Percentiles rank a stretch among this genome's conserved stretches.
Evolutionary conservation across 1,284 basidiomycete species (phyloP).

Genomic region (Trametes polyzona): DNA sequence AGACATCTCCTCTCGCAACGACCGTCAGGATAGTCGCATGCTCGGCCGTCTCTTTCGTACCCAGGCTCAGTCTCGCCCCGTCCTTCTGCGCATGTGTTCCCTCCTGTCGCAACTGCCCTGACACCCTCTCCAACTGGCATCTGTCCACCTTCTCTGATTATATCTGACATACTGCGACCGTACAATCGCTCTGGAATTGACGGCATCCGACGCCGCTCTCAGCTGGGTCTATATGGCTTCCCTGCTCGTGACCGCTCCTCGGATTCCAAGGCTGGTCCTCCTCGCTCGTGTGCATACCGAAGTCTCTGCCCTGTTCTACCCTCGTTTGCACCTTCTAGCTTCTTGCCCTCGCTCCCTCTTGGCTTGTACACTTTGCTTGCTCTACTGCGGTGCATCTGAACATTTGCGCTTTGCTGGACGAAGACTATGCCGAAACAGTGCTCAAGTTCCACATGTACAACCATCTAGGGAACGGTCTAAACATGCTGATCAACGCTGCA

Average conservation of each 20-base stretch:
- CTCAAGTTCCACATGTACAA: constrained; percentile 5
- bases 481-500: constrained; percentile 20
- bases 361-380: not conserved
- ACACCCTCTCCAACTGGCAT: constrained; percentile 1
- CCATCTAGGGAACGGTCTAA: constrained; percentile 16
- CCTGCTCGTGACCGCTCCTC: not conserved
- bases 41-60: not conserved
- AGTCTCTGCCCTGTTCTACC: not conserved
- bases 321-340: too few species aligned
- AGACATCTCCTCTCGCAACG: not conserved
- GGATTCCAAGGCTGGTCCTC: constrained; percentile 14
- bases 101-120: not conserved
- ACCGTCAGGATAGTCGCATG: not conserved
- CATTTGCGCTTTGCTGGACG: not conserved
- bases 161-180: constrained; percentile 1
- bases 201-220: not conserved
- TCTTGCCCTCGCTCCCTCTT: not conserved
- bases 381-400: not conserved
- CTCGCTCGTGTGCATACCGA: not conserved
- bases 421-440: not conserved
- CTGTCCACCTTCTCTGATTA: not conserved
- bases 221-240: not conserved
- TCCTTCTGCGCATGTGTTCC: not conserved
- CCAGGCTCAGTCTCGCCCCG: not conserved
- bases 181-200: not conserved